A percentile compares a stretch with the other conserved stretches of the same genome.
Conservation (phyloP, 169 alveolate species). For the Plasmodium yoelii region DNA sequence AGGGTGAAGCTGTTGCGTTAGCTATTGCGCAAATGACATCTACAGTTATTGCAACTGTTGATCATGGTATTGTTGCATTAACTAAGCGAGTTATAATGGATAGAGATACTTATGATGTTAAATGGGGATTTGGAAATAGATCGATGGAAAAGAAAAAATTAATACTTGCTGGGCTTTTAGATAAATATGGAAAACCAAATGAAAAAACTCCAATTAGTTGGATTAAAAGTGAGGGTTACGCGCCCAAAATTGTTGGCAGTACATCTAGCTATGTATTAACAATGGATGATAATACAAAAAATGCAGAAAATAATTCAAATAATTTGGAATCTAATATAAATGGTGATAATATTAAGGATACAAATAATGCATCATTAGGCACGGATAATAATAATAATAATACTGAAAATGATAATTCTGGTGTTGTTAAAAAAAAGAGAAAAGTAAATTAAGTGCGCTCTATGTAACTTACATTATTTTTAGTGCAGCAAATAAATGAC, state of each 20-base stretch:
- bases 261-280: constrained; percentile 77
- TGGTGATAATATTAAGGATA: background rate
- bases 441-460: constrained; percentile 20
- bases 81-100: constrained; percentile 99
- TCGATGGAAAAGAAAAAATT: constrained; percentile 98
- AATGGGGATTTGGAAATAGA: constrained; percentile 99
- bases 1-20: constrained; percentile 99
- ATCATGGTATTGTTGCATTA: constrained; percentile 99
- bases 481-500: too few relatives aligned
- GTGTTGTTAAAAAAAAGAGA: constrained; percentile 48
- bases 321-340: constrained; percentile 6
- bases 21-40: constrained; percentile 99
- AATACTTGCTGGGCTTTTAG: constrained; percentile 96
- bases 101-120: constrained; percentile 98
- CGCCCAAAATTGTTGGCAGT: constrained; percentile 88
- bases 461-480: too few relatives aligned
- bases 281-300: constrained; percentile 47
- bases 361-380: background rate
- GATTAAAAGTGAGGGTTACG: constrained; percentile 91
- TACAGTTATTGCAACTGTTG: constrained; percentile 98
- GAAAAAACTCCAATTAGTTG: constrained; percentile 96
- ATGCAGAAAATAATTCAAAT: constrained; percentile 6
- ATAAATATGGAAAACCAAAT: constrained; percentile 95
- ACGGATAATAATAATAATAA: constrained; percentile 25
- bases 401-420: constrained; percentile 21